These are phyloP conservation scores for Phaeotremella fagi DNA, from an alignment of 768 basidiomycete genomes.

Conservation along the genomic window DNA sequence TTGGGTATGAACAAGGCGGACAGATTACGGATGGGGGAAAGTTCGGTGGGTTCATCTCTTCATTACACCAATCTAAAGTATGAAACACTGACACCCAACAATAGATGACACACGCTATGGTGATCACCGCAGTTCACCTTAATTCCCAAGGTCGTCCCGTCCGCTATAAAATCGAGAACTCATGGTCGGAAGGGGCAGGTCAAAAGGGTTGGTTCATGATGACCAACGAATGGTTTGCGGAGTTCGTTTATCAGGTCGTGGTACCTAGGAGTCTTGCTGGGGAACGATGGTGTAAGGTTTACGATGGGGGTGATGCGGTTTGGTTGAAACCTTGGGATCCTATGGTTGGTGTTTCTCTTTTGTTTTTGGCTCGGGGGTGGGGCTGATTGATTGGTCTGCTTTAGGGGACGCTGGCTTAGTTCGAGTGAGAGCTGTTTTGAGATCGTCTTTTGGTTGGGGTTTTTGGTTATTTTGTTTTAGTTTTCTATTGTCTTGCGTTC, in stretches of 20 bases:
- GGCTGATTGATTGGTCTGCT: neutral
- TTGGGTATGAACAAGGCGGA: constrained; percentile 79
- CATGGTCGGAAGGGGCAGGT: constrained; percentile 74
- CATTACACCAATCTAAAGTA: neutral
- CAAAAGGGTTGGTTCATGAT: constrained; percentile 87
- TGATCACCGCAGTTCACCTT: constrained; percentile 86
- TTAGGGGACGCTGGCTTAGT: neutral
- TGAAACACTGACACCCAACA: constrained; percentile 1
- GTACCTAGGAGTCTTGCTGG: constrained; percentile 74
- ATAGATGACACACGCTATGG: constrained; percentile 81
- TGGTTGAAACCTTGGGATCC: constrained; percentile 90
- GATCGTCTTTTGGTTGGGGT: too few species aligned
- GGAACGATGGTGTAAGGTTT: constrained; percentile 73
- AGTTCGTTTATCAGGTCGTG: constrained; percentile 92
- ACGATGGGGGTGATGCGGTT: constrained; percentile 61
- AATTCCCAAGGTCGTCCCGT: constrained; percentile 68
- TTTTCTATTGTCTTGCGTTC: too few species aligned
- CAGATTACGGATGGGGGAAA: constrained; percentile 74
- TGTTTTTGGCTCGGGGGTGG: neutral
- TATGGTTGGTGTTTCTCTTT: constrained; percentile 53
- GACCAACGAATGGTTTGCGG: constrained; percentile 80
- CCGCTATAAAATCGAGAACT: constrained; percentile 96
- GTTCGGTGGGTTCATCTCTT: constrained; percentile 35
- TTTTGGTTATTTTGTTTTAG: too few species aligned
- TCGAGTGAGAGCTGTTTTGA: too few species aligned